A percentile compares a stretch with the other conserved stretches of the same genome.
These are phyloP conservation scores for Tritrichomonas musculus DNA, from an alignment of 208 protist species.

Conservation along the genomic window DNA sequence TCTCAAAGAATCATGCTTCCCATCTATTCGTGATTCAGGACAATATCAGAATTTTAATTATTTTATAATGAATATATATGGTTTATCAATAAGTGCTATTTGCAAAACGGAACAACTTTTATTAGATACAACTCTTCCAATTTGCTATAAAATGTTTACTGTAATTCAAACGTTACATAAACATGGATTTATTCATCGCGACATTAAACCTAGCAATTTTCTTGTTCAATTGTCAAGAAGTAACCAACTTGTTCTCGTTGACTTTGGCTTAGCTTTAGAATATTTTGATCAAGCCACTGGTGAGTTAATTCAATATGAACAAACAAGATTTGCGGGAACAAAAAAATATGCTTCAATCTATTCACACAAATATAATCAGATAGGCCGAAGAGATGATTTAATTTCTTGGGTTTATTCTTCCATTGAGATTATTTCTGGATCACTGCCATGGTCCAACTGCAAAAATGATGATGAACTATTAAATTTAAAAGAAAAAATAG, in stretches of 20 bases:
- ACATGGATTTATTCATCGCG: neutral
- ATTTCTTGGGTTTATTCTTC: neutral
- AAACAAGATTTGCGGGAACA: neutral
- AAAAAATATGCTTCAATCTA: neutral
- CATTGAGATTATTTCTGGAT: neutral
- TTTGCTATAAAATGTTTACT: neutral
- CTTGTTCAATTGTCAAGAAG: neutral
- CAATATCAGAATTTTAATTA: neutral
- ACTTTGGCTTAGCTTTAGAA: neutral
- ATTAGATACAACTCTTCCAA: neutral
- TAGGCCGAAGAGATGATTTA: constrained; percentile 1
- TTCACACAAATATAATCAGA: neutral
- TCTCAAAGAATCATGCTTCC: neutral
- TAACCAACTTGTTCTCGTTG: neutral
- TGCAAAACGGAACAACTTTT: neutral
- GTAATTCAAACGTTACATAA: neutral
- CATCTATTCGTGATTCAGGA: neutral
- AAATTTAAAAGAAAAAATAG: neutral
- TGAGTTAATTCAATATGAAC: neutral
- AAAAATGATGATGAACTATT: neutral
- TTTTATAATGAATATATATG: neutral
- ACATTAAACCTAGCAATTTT: neutral
- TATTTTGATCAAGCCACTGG: neutral
- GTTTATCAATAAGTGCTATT: neutral
- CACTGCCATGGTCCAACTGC: neutral